Evolutionary conservation across 331 rosid species (phyloP), one percentile per base, ranked within the genome.

Genomic region (Pyrus hybrid): DNA sequence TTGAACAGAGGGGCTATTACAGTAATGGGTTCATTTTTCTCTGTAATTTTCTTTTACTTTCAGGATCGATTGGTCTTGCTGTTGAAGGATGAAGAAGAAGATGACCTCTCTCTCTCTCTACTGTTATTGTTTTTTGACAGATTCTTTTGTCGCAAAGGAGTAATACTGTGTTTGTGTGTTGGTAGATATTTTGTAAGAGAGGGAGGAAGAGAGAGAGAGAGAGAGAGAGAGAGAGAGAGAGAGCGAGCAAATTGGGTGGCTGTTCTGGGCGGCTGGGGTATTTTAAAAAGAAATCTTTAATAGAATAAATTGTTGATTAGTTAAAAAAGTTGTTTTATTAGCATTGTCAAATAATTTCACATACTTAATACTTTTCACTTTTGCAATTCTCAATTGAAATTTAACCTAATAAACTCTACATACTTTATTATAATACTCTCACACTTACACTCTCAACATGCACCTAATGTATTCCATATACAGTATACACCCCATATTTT

Each of bases 251-350:
- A 74, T 86, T 92, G 93, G 90, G 88, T 93, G 96, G 97, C 95
- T 90, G 57, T 81, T 90, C 93, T 91, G 94, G 96, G 93, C 97
- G 94, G 96, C 96, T 87, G 66, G n/a, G 82, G 72, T 83, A 72
- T 87, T 41, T 87, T 83, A 85, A 81, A 86, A 85, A 63, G 26
- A 82, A 75, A 62, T 65, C 30, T 0, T 32, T 14, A 76, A 60
- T 32, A 32, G 32, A 20, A 67, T 25, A 60, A 56, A 51, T 29
- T 69, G 70, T 83, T 77, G 71, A 68, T 20, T 65, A 33, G 49
- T 77, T 81, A 65, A 68, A 54, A 51, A 41, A 41, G 47, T 41
- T 11, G 47, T 41, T 41, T 41, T 11, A 41, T 41, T 41, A 41
- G 1, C 4, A 9, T 10, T 37, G 1, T 37, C 13, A 37, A 41